phyloP scores from a whole-genome alignment of 2,329 filamentous ascomycete genomes.

The Periglandula ipomoeae region DNA sequence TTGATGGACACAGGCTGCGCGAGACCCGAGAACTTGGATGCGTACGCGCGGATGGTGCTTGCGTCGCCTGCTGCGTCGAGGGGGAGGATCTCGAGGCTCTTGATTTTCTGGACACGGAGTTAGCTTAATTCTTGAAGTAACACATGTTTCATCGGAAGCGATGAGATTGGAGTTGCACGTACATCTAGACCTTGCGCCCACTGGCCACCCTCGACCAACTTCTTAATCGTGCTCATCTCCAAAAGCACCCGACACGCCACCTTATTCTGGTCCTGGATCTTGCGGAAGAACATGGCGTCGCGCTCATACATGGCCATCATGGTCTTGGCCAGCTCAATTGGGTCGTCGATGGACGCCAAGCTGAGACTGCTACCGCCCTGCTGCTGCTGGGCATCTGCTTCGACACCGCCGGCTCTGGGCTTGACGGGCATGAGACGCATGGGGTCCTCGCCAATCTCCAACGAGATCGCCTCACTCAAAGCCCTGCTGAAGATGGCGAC shows the following conservation, averaged over 20 bases:
- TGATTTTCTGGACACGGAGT: constrained; percentile 52
- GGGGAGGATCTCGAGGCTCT: constrained; percentile 68
- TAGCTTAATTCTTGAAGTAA: neutral
- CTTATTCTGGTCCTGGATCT: constrained; percentile 48
- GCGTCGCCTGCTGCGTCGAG: constrained; percentile 67
- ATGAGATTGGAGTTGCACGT: constrained; percentile 24
- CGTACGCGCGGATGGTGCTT: constrained; percentile 66
- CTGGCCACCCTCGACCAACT: constrained; percentile 40
- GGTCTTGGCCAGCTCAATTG: constrained; percentile 47
- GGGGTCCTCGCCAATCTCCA: constrained; percentile 75
- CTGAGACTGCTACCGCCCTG: constrained; percentile 45
- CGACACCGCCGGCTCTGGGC: constrained; percentile 40
- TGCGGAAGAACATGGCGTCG: constrained; percentile 51
- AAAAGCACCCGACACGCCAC: constrained; percentile 47
- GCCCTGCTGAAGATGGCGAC: constrained; percentile 81
- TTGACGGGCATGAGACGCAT: constrained; percentile 73
- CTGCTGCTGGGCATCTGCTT: constrained; percentile 22
- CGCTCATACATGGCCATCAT: constrained; percentile 57
- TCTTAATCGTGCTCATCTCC: constrained; percentile 54
- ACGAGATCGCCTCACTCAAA: constrained; percentile 78
- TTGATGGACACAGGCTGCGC: constrained; percentile 78
- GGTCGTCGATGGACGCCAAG: constrained; percentile 50
- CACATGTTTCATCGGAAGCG: no score
- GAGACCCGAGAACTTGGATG: constrained; percentile 70
- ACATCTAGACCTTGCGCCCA: constrained; percentile 53